Conservation (phyloP, 1,284 basidiomycete species). For the Trichosporon faecale region DNA sequence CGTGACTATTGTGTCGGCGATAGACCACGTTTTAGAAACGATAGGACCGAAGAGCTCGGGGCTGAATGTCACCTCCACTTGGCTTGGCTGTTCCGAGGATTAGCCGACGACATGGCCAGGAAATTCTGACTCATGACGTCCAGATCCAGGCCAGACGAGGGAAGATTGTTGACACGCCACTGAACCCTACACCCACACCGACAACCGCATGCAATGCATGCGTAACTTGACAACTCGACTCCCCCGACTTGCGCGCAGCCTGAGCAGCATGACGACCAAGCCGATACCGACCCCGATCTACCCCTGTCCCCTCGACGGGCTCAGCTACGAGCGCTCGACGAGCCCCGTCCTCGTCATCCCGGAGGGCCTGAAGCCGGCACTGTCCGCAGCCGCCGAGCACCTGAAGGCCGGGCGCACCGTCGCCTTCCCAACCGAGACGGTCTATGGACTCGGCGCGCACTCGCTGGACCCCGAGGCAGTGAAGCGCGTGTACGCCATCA, state of each 20-base stretch:
- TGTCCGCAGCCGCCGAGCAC: constrained; percentile 40
- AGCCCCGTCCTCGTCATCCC: not conserved
- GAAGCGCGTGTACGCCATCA: constrained; percentile 77
- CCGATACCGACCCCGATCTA: not conserved
- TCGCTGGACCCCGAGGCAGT: constrained; percentile 67
- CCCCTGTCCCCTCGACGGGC: not conserved
- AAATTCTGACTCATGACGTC: constrained; percentile 5
- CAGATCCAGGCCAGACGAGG: not conserved
- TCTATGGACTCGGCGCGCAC: constrained; percentile 90
- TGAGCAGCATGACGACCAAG: not conserved
- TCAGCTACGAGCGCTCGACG: not conserved
- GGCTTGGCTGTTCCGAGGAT: not conserved
- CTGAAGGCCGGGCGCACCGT: constrained; percentile 56
- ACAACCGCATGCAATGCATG: constrained; percentile 3
- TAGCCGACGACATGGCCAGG: not conserved
- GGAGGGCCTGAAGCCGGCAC: constrained; percentile 21
- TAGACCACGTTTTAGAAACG: not conserved
- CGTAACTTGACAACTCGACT: not conserved
- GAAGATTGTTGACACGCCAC: constrained; percentile 7
- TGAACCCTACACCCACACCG: not conserved
- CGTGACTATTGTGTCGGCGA: not conserved
- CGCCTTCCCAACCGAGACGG: constrained; percentile 96
- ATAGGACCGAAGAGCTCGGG: not conserved
- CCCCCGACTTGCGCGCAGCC: not conserved
- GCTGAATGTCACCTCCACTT: not conserved